Percentiles rank a stretch among this genome's conserved stretches.
Conservation (phyloP, 2,329 filamentous ascomycete species). For the Penicillium verrucosum region DNA sequence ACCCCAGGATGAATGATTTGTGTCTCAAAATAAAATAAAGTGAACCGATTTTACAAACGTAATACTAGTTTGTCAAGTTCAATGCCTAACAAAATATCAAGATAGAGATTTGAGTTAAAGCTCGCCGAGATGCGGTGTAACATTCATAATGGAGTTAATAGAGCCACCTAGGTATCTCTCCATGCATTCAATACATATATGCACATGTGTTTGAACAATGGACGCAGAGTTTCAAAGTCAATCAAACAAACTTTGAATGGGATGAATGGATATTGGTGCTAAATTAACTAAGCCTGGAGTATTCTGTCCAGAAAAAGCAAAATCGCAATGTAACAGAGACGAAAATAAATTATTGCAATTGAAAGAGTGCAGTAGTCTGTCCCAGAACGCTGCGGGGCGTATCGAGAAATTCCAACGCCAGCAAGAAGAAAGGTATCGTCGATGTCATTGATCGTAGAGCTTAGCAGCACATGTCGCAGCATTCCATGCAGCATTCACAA, state of each 20-base stretch:
- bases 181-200: neutral
- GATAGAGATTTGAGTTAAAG: neutral
- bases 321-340: neutral
- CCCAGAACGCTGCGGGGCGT: constrained; percentile 2
- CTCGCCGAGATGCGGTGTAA: neutral
- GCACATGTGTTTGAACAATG: neutral
- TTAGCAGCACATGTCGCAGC: constrained; percentile 44
- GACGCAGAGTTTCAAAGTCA: neutral
- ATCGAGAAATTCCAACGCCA: constrained; percentile 19
- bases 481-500: constrained; percentile 62
- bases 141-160: neutral
- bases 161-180: neutral
- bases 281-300: neutral
- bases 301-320: neutral
- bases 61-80: too few relatives aligned
- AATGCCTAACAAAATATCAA: neutral
- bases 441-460: constrained; percentile 20
- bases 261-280: neutral
- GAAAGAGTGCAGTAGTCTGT: constrained; percentile 6
- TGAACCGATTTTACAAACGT: too few relatives aligned
- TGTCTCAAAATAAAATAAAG: too few relatives aligned
- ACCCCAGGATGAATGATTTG: too few relatives aligned
- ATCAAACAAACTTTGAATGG: neutral
- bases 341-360: neutral
- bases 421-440: constrained; percentile 23